Base-by-base conservation (phyloP, 441 rosid species). In the Arabidopsis lyrata region DNA sequence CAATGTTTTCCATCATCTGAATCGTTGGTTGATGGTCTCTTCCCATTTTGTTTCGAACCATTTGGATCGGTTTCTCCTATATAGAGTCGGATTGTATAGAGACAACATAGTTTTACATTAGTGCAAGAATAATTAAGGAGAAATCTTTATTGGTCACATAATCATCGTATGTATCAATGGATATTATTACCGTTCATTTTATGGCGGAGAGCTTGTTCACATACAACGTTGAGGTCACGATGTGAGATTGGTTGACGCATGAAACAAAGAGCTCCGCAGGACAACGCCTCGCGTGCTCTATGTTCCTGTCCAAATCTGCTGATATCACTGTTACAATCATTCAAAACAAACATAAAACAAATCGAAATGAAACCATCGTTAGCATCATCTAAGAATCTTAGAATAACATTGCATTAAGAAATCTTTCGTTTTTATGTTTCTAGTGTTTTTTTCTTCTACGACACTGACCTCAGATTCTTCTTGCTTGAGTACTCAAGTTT, bases 261-360 rank as follows among this genome's bases (percentile, higher is more conserved):
- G 8, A 16, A 34, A 2, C 38, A n/a, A 29, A 2, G 15, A 15
- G 42, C 44, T 47, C 49, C 77, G 36, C 16, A 13, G 5, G 66
- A 6, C 38, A 49, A 14, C 29, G 35, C 45, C 12, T 58, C 60
- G 31, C 38, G n/a, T n/a, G 35, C 39, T 48, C 27, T 7, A 38
- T 38, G 48, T 20, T 13, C 22, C 39, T 56, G 20, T 22, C 41
- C 62, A 49, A 39, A 18, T 57, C 61, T 4, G 57, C 45, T 32
- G 47, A 66, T 41, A 52, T 75, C 74, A 68, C 69, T 75, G 68
- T 24, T 52, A 35, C n/a, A 42, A 60, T 32, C 48, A 50, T 9
- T 15, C 7, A 65, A 55, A 63, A 34, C n/a, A n/a, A n/a, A n/a
- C n/a, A n/a, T n/a, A n/a, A n/a, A n/a, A n/a, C 27, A 64, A 5